A percentile compares a stretch with the other conserved stretches of the same genome.
Conservation (phyloP, 148 eudicot species). For the Camellia japonica region DNA sequence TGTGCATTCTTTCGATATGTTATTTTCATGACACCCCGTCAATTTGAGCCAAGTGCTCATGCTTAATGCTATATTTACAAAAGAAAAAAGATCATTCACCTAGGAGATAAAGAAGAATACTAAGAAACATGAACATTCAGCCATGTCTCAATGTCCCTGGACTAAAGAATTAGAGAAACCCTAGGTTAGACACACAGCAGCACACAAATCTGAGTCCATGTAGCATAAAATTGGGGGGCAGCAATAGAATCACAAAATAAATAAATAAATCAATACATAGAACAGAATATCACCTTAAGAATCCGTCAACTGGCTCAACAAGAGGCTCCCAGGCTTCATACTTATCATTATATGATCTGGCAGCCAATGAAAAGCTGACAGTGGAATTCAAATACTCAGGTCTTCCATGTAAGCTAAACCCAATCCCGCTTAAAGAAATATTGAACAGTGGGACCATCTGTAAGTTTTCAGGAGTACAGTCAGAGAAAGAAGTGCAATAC, state of each 20-base stretch:
- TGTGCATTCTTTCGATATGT: too few species aligned
- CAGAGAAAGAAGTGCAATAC: conserved; percentile 1
- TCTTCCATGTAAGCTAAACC: conserved; percentile 75
- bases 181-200: too few species aligned
- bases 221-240: neutral
- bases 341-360: conserved; percentile 92
- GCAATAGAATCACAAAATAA: neutral
- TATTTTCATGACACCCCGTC: too few species aligned
- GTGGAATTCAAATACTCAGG: conserved; percentile 60
- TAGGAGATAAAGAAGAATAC: too few species aligned
- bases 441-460: conserved; percentile 95
- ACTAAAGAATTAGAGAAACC: too few species aligned
- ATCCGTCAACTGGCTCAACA: conserved; percentile 91
- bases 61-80: too few species aligned
- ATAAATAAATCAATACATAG: neutral
- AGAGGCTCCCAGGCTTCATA: conserved; percentile 96
- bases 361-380: conserved; percentile 76
- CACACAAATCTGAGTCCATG: neutral
- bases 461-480: conserved; percentile 18
- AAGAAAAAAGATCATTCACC: too few species aligned
- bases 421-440: conserved; percentile 69
- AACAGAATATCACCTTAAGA: conserved; percentile 57
- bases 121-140: too few species aligned
- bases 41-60: too few species aligned
- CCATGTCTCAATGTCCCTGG: too few species aligned